Evolutionary conservation across 2,329 filamentous ascomycete genomes (phyloP), one percentile per base, ranked within the genome.

Genomic region (Penicillium sp.): DNA sequence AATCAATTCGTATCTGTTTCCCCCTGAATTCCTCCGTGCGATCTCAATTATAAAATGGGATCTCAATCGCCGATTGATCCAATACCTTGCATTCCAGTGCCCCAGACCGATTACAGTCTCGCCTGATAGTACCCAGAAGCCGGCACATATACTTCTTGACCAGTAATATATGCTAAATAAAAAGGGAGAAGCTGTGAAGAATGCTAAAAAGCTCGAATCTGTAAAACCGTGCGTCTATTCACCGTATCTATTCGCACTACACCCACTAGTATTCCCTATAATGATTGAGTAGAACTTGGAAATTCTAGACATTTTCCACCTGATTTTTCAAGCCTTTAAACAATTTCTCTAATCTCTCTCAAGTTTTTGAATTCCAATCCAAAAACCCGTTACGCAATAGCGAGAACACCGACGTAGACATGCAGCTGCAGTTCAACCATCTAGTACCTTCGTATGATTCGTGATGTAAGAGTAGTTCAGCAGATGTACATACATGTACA

Each of bases 51-150:
- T 36, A 35, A 35, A 36, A 55, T 55, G 40, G 47, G 31, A 33
- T 22, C 33, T 50, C 48, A 59, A 53, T 65, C 62, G 62, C 55
- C 62, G 62, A 65, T 58, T 61, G 50, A 52, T 38, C 45, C 50
- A 44, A 40, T 37, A 12, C 49, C 47, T 51, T 40, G 53, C 41
- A 30, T 41, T 51, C 47, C 47, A 40, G 41, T n/a, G 19, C 28
- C 41, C 40, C 35, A 45, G 41, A 40, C 28, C 17, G 25, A 55
- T 55, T 55, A 17, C 12, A 41, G 33, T 55, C 40, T 51, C 19
- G 19, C 19, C 47, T 43, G 17, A 50, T 16, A 25, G 16, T 40
- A 28, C 12, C 1, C 33, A 31, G 33, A 44, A 28, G 35, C 19
- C 41, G 40, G n/a, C 35, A 44, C 19, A 19, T 50, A 14, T 50